Evolutionary conservation across 768 basidiomycete genomes (phyloP).

Genomic region (Podaxis sp.): DNA sequence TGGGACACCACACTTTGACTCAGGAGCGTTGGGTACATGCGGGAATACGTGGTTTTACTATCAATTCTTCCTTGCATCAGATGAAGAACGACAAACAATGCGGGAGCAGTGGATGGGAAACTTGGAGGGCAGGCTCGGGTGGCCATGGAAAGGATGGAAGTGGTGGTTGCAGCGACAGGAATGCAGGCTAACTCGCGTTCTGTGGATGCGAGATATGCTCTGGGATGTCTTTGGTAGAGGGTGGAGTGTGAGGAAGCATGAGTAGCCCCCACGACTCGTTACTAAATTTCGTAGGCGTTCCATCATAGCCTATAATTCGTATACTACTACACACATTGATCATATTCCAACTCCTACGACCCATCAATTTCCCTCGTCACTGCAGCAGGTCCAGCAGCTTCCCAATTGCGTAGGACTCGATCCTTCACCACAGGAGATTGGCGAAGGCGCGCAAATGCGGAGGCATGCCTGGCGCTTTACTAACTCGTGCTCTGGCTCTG

Average conservation of each 20-base stretch:
- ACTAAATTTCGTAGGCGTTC: background rate
- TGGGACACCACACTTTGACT: background rate
- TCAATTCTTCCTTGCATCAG: slow-evolving; percentile 45
- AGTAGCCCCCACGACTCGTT: background rate
- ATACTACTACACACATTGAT: no score
- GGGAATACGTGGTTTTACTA: slow-evolving; percentile 48
- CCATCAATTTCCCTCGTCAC: no score
- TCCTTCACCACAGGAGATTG: no score
- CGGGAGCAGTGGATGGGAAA: slow-evolving; percentile 23
- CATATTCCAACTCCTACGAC: no score
- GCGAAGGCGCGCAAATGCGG: no score
- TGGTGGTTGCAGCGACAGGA: slow-evolving; percentile 30
- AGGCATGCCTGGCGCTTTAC: no score
- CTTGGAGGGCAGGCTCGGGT: slow-evolving; percentile 9
- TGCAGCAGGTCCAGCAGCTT: no score
- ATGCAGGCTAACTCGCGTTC: slow-evolving; percentile 27
- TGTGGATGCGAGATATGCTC: slow-evolving; percentile 25
- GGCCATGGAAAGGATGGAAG: slow-evolving; percentile 23
- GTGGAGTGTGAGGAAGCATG: background rate
- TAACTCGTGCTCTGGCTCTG: no score
- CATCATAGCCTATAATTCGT: background rate
- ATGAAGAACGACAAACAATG: slow-evolving; percentile 20
- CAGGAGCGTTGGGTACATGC: slow-evolving; percentile 34
- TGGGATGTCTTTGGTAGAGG: background rate
- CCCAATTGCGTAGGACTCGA: no score